Base-by-base conservation (phyloP, 768 basidiomycete genomes). In the Lepiota brunneoincarnata region DNA sequence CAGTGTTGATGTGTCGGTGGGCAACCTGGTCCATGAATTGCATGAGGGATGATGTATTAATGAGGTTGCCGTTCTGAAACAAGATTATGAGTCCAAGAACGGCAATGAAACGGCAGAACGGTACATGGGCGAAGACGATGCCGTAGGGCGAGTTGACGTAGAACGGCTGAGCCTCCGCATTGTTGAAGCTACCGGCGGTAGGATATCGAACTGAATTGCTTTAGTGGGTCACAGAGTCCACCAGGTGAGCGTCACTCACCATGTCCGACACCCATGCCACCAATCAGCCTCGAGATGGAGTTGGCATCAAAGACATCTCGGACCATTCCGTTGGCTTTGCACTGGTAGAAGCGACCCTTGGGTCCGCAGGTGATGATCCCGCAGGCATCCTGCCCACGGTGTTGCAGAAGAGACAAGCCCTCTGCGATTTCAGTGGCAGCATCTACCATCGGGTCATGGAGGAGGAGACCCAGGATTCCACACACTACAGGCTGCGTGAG, bases 101-200 rank as follows among this genome's bases (percentile, higher is more conserved):
- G 10, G 15, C 12, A 20, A 45, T 44, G 31, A 42, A 39, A 11
- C 10, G 24, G 49, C 44, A 20, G 31, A 23, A 23, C 76, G 87
- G 59, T 68, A 95, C 96, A 77, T 99, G 96, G 17, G 92, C 97
- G 66, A 99, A 89, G 58, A 95, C 93, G 65, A 99, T 96, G 48
- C 97, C 97, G 69, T 98, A 99, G 2, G 97, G 97, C n/a, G 94
- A 96, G 75, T 99, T 99, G 63, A 99, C 97, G 67, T 99, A 99
- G 79, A 99, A 99, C 1, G 97, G 97, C 67, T 99, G 97, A 6
- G 97, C 95, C 68, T 99, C 97, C 10, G 96, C 88, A 61, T 97
- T 91, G 54, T 94, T 91, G 55, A 93, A 97, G 65, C 93, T 93
- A 46, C 97, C 97, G 49, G 97, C 97, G 57, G 97, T 98, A 9